Base-by-base conservation (phyloP, 2,329 filamentous ascomycete species). In the Arthrobotrys megalospora region DNA sequence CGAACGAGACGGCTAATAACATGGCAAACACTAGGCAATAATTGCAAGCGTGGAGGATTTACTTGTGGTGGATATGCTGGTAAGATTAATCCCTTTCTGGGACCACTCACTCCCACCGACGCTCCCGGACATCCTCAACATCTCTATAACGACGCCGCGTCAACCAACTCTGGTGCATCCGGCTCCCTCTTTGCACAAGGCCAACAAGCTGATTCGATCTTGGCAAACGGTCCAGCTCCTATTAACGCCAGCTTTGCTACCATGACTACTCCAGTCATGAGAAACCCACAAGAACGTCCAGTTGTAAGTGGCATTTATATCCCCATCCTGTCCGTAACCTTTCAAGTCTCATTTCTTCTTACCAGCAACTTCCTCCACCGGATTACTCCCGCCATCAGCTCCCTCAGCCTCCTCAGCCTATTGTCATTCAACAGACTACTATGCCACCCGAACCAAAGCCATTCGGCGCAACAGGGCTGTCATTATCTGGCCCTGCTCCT, bases 11-110 rank as follows among this genome's bases (percentile, higher is more conserved):
- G 12, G 21, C 55, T 60, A 41, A 48, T 19, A 24, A 38, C 60
- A 52, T 58, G 60, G 41, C 28, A 66, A 53, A 52, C 64, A 38
- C 66, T 80, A 95, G 92, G 92, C 85, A 92, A 91, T 83, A 98
- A 99, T 83, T 99, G 96, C 85, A 88, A 92, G 70, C 92, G 93
- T 79, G 95, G 96, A 52, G 93, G 93, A 14, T 98, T 98, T 84
- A 87, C 93, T 38, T 99, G 96, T 84, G 92, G 93, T 81, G 96
- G 96, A 64, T 99, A 99, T 85, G 92, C 92, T 68, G 91, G 92
- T 81, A 89, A 93, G 82, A 73, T 41, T 60, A 90, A 91, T 48
- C 88, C 89, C 64, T 96, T 92, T 91, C 90, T 91, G 80, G 96
- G 95, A 85, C 90, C 91, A 36, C 91, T 92, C 78, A 90, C 86